Evolutionary conservation across 1,139 yeast species (phyloP).

Genomic region (Pichia sp.): DNA sequence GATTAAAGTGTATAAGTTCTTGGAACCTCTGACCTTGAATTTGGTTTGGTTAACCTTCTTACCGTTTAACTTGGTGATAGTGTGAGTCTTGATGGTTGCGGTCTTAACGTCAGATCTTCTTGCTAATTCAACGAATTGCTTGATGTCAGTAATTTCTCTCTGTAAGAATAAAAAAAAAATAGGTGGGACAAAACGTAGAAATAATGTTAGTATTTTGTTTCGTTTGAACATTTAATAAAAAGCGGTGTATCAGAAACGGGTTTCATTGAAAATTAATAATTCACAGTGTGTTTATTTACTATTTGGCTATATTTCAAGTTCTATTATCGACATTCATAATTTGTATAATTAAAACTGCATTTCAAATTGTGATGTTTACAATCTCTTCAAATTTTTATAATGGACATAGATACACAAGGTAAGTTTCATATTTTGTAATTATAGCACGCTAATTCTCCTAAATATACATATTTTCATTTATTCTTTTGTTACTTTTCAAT

Average conservation of each 20-base stretch:
- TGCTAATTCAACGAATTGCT: slow-evolving; percentile 96
- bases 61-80: slow-evolving; percentile 80
- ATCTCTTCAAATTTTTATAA: no score
- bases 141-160: slow-evolving; percentile 87
- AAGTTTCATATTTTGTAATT: neutral
- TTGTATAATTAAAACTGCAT: no score
- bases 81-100: slow-evolving; percentile 87
- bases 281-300: no score
- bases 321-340: no score
- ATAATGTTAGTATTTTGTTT: slow-evolving; percentile 16
- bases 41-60: slow-evolving; percentile 88
- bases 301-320: no score
- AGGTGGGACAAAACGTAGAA: neutral
- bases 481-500: no score
- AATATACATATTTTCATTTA: no score
- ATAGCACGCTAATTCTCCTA: neutral
- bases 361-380: no score
- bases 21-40: slow-evolving; percentile 98
- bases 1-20: slow-evolving; percentile 90
- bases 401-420: no score
- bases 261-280: no score
- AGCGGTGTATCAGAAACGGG: neutral
- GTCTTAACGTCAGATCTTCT: slow-evolving; percentile 94
- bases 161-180: slow-evolving; percentile 3
- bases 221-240: neutral